phyloP scores from a whole-genome alignment of 73 alveolate genomes.

The Tetrahymena malaccensis region DNA sequence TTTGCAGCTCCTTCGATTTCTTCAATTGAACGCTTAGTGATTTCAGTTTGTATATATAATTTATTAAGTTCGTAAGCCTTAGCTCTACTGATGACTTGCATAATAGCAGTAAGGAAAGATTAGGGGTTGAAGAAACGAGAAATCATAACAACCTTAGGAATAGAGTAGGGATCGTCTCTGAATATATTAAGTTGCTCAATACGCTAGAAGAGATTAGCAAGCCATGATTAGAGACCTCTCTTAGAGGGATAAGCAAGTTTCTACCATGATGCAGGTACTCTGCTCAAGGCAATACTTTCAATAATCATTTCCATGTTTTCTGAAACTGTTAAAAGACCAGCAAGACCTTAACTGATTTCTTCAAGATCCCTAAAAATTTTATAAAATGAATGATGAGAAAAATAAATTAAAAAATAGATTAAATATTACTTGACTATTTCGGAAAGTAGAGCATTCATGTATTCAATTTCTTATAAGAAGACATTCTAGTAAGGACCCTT shows the following conservation, averaged over 20 bases:
- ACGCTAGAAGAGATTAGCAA: constrained; percentile 86
- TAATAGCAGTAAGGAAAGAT: constrained; percentile 99
- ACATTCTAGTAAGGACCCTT: constrained; percentile 90
- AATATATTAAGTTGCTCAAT: constrained; percentile 87
- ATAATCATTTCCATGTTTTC: constrained; percentile 93
- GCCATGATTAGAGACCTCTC: constrained; percentile 98
- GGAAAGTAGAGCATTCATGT: constrained; percentile 82
- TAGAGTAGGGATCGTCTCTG: constrained; percentile 87
- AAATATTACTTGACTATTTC: constrained; percentile 52
- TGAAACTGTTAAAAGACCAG: constrained; percentile 96
- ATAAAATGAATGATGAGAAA: not conserved
- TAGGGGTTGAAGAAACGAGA: constrained; percentile 98
- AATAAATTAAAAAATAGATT: not conserved
- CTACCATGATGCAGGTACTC: constrained; percentile 94
- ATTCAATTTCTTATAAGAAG: constrained; percentile 95
- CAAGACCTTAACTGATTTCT: constrained; percentile 89
- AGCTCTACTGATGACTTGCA: constrained; percentile 93
- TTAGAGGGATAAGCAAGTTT: constrained; percentile 93
- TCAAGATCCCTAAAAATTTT: constrained; percentile 59
- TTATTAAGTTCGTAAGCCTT: constrained; percentile 91
- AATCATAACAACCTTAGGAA: constrained; percentile 89
- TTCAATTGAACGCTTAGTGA: constrained; percentile 89
- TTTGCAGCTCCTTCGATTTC: constrained; percentile 84
- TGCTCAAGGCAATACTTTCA: constrained; percentile 82
- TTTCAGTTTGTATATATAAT: constrained; percentile 95